These are phyloP conservation scores for Stereum hirsutum DNA, from an alignment of 1,284 basidiomycete genomes.

Conservation along the genomic window DNA sequence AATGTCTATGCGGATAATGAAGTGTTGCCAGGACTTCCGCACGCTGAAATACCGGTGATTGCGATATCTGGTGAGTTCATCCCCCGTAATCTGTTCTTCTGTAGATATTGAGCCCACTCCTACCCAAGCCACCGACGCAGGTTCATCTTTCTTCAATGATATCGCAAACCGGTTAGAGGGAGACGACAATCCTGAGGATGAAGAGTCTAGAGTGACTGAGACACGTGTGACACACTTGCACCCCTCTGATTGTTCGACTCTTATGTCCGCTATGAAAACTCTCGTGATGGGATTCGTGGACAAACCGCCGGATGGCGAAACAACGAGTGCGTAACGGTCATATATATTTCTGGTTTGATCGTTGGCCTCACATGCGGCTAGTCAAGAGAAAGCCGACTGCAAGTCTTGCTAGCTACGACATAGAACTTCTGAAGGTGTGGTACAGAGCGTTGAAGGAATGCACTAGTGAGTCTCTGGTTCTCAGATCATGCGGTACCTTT, in stretches of 20 bases:
- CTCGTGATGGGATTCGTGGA: slow-evolving; percentile 47
- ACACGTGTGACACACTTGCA: slow-evolving; percentile 38
- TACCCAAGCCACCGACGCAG: slow-evolving; percentile 22
- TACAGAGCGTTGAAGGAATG: slow-evolving; percentile 30
- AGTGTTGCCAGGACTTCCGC: slow-evolving; percentile 40
- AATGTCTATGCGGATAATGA: slow-evolving; percentile 19
- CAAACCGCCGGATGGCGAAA: slow-evolving; percentile 14
- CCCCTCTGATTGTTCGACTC: slow-evolving; percentile 46
- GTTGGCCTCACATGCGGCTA: slow-evolving; percentile 9
- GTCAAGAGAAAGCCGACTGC: slow-evolving; percentile 34
- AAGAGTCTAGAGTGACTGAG: slow-evolving; percentile 8
- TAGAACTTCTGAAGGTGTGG: slow-evolving; percentile 49
- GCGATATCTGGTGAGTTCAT: slow-evolving; percentile 38
- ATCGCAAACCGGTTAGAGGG: slow-evolving; percentile 30
- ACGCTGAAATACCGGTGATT: slow-evolving; percentile 53
- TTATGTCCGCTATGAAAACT: slow-evolving; percentile 44
- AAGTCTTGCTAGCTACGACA: slow-evolving; percentile 52
- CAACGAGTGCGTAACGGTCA: neutral
- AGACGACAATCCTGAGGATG: slow-evolving; percentile 10
- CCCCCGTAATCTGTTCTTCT: neutral
- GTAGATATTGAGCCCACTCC: slow-evolving; percentile 12
- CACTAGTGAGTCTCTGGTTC: slow-evolving; percentile 22
- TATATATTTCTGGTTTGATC: slow-evolving; percentile 6
- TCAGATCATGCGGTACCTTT: neutral
- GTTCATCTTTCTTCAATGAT: slow-evolving; percentile 34